Percentiles rank a stretch among this genome's conserved stretches.
Conservation (phyloP, 2,329 filamentous ascomycete species). For the Lachnellula suecica region DNA sequence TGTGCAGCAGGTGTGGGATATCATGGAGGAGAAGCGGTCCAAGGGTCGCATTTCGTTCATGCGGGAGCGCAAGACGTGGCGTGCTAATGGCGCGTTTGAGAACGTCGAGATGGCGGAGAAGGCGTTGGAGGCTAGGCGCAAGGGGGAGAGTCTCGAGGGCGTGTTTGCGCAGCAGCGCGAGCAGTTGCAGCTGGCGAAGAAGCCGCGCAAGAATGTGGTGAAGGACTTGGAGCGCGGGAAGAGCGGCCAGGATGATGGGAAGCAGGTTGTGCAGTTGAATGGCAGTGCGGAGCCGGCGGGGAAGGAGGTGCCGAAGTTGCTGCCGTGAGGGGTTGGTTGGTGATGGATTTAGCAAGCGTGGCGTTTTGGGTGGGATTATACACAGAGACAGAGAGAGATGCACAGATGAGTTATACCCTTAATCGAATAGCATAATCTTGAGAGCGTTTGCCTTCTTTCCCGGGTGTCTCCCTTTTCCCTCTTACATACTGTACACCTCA, state of each 20-base stretch:
- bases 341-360: too few species aligned
- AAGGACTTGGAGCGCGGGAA: slow-evolving; percentile 15
- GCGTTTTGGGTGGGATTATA: too few species aligned
- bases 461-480: too few species aligned
- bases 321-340: too few species aligned
- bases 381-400: too few species aligned
- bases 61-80: slow-evolving; percentile 40
- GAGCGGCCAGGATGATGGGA: slow-evolving; percentile 7
- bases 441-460: too few species aligned
- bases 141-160: slow-evolving; percentile 41
- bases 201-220: slow-evolving; percentile 17
- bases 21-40: slow-evolving; percentile 36
- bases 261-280: too few species aligned
- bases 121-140: slow-evolving; percentile 44
- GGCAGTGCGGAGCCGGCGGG: too few species aligned
- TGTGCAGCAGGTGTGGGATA: slow-evolving; percentile 40
- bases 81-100: slow-evolving; percentile 43
- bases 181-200: slow-evolving; percentile 17
- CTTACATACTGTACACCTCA: too few species aligned
- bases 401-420: too few species aligned
- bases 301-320: too few species aligned
- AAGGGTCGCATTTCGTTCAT: slow-evolving; percentile 34
- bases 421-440: too few species aligned
- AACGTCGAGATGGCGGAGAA: slow-evolving; percentile 46
- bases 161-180: slow-evolving; percentile 24